Percentiles rank a stretch among this genome's conserved stretches.
Evolutionary conservation across 2,329 filamentous ascomycete genomes (phyloP).

Genomic region (Penicillium sp.): DNA sequence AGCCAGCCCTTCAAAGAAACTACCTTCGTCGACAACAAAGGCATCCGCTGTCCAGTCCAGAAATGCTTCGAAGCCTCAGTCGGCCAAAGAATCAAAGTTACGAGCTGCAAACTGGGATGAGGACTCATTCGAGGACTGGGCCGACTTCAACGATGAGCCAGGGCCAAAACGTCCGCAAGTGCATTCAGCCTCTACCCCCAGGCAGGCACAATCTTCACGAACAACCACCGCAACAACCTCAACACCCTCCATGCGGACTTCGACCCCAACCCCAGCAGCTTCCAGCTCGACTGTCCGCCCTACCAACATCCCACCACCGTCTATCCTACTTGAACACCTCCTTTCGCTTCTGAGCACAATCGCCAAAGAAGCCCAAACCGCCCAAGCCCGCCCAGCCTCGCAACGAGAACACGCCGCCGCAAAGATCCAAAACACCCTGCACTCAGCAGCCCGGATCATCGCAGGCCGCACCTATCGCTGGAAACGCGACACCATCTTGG

Average conservation of each 20-base stretch:
- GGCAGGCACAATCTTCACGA: constrained; percentile 2
- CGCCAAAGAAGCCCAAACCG: constrained; percentile 59
- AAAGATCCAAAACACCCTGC: constrained; percentile 27
- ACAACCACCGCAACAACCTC: constrained; percentile 6
- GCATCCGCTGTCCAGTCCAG: neutral
- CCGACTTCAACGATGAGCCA: constrained; percentile 18
- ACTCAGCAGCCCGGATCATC: constrained; percentile 70
- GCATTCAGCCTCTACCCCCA: constrained; percentile 1
- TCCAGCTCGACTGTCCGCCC: constrained; percentile 49
- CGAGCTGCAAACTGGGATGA: constrained; percentile 17
- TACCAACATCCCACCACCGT: constrained; percentile 83
- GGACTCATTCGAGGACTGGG: constrained; percentile 18
- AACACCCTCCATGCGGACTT: constrained; percentile 11
- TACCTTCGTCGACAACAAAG: neutral
- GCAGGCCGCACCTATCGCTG: constrained; percentile 80
- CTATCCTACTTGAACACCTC: constrained; percentile 71
- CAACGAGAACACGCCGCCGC: constrained; percentile 14
- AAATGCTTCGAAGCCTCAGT: neutral
- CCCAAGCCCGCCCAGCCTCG: constrained; percentile 45
- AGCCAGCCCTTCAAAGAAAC: neutral
- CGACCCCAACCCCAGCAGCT: constrained; percentile 7
- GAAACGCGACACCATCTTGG: constrained; percentile 80
- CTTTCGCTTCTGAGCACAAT: constrained; percentile 63
- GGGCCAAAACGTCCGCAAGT: neutral
- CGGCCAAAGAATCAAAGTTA: constrained; percentile 4